Evolutionary conservation across 306 rosid species (phyloP), one percentile per base, ranked within the genome.

Genomic region (Dalbergia cultrata): DNA sequence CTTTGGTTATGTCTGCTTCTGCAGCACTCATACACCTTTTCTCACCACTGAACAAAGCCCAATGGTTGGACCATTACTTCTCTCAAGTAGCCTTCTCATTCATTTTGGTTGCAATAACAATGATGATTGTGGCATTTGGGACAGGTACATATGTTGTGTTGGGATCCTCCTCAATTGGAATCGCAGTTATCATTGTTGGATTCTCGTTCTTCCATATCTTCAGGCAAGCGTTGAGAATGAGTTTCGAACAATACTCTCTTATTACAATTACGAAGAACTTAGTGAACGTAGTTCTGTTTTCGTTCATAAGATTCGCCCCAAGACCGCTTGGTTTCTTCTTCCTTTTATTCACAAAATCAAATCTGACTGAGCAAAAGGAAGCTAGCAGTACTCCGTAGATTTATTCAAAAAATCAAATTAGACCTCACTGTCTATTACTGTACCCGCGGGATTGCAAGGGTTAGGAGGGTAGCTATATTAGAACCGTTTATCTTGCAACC

Each of bases 111-210:
- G 60, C 70, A 0, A 6, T 79, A 47, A 9, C 16, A 12, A 7
- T 49, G 22, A 70, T 79, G 77, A 10, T 79, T 0, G 39, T 70
- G 0, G 76, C 82, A 41, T 78, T 78, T 31, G 49, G 13, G 5
- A 43, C 50, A 1, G 69, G 60, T 33, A 43, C 41, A 7, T 79
- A 33, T 34, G 71, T 44, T 10, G 82, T 70, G 8, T 8, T 70
- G 4, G 60, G 14, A 3, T 22, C 68, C 33, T 69, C 63, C 16
- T 0, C 9, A 1, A 0, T 79, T 70, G 63, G 53, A 8, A 21
- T 45, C 8, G n/a, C 19, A 14, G 17, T 39, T 5, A 0, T 7
- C 12, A 1, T 10, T 5, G 6, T 50, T 14, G 45, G 11, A 3
- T 75, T 33, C 13, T 4, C 61, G 0, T 75, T 26, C 10, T 10